Evolutionary conservation across 1,139 yeast genomes (phyloP), one percentile per base, ranked within the genome.

Genomic region (Chernovozyma aurita): DNA sequence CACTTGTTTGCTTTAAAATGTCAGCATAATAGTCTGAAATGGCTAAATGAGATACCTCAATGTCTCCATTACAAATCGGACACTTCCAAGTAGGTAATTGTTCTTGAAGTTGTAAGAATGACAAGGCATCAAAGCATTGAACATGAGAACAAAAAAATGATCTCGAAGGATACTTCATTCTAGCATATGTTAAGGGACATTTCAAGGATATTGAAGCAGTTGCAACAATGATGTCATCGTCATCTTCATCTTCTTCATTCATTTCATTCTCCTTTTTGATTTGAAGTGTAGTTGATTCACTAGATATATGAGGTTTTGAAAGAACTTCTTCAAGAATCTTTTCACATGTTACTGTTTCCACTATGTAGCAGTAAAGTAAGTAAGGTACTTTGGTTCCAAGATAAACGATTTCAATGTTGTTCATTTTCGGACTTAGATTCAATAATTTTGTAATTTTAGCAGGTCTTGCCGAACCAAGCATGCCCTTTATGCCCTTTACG

Each of bases 121-220:
- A 73, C 20, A 65, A 53, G 0, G 79, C 81, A 57, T 84, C 94
- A 56, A 83, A 83, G 48, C 92, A 83, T 47, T 77, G 81, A n/a
- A 80, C 56, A 53, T 84, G 94, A 28, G 71, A 62, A 55, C 92
- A 84, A 38, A 59, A 64, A 0, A 67, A 59, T 2, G 85, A 74
- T 46, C 77, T 75, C 2, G 72, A 74, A 0, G 94, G 92, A 40
- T 67, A 59, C 39, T 64, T 63, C 70, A 84, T 76, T 42, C 79
- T 63, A n/a, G 73, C 65, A 45, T 73, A 78, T 1, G 85, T 73
- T 12, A 82, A 59, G 0, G 92, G 90, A 50, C 87, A 83, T 40
- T 70, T 69, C 36, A 84, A 59, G 15, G 82, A 68, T 33, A 82
- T 59, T 2, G 71, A 63, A n/a, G 79, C 73, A 2, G 77, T 70